Evolutionary conservation across 495 filamentous ascomycete genomes (phyloP).

Genomic region (Lophium mytilinum): DNA sequence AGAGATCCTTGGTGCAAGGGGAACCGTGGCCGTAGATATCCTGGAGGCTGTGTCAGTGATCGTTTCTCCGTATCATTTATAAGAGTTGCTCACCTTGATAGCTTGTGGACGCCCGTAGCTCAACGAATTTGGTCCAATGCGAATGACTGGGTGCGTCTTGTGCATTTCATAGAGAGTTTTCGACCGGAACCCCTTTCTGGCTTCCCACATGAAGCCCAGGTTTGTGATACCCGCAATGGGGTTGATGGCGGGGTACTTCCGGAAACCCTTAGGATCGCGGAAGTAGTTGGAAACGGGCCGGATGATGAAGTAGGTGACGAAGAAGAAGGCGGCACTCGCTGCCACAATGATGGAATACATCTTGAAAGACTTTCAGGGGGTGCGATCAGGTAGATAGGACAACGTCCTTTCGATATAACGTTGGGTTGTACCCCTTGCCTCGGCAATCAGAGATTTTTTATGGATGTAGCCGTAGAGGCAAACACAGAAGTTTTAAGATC

Average conservation of each 20-base stretch:
- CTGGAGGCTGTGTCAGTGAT: background rate
- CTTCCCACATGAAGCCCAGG: constrained; percentile 1
- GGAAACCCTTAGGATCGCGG: constrained; percentile 40
- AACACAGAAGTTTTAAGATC: background rate
- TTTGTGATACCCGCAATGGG: constrained; percentile 3
- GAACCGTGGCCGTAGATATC: constrained; percentile 11
- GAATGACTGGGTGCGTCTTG: constrained; percentile 6
- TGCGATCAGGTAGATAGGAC: background rate
- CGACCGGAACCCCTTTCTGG: background rate
- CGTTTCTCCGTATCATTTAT: no score
- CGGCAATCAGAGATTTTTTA: background rate
- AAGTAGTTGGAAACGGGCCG: constrained; percentile 39
- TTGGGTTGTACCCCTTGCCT: constrained; percentile 11
- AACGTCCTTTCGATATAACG: background rate
- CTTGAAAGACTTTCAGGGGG: background rate
- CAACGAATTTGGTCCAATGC: constrained; percentile 8
- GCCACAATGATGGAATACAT: constrained; percentile 4
- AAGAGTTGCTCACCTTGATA: background rate
- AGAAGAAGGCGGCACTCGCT: constrained; percentile 25
- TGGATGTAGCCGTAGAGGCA: background rate
- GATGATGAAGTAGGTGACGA: constrained; percentile 38
- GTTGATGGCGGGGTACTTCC: background rate
- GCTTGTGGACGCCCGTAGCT: background rate
- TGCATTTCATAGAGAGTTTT: background rate
- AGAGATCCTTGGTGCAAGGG: constrained; percentile 2